Evolutionary conservation across 2,329 filamentous ascomycete genomes (phyloP), one percentile per base, ranked within the genome.

Genomic region (Calonectria ilicicola): DNA sequence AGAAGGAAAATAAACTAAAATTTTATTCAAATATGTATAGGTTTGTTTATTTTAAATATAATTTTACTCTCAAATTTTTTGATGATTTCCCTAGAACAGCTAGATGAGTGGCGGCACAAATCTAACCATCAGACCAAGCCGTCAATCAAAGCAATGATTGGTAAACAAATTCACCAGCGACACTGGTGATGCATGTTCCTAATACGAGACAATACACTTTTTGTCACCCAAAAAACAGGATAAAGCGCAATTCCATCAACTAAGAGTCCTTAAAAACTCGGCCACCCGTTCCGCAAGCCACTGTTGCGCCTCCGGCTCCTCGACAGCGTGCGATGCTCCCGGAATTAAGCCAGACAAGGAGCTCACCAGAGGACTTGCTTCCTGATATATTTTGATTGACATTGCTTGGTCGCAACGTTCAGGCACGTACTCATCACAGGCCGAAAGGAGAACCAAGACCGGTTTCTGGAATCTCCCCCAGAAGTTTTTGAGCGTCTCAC

Each of bases 371-470:
- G 82, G 77, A 70, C 85, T 89, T 7, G 86, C 82, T 0, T 79
- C 77, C 73, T 82, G 86, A 90, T 93, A 96, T 65, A 84, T 87
- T 69, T 86, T 82, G 67, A 94, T 83, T 72, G 94, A 82, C 2
- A 80, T 86, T 32, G 84, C 83, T 78, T 92, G 91, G 79, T 94
- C 89, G 19, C 95, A 84, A 1, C 77, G 81, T 1, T 78, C 70
- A 0, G 93, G 91, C 2, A 95, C 88, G 79, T 87, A 91, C 81
- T 94, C 91, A 81, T 96, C 94, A 51, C 87, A 83, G 7, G 86
- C 92, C 1, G 92, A 92, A 71, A 91, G 90, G 38, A 95, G 80
- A 21, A 94, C 90, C 75, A 94, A 84, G 1, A 95, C 82, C 1
- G 91, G 90, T 65, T 89, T 87, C 51, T 86, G 84, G 68, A 95